phyloP scores from a whole-genome alignment of 257 asterid species.

The Solanum clarkiae region DNA sequence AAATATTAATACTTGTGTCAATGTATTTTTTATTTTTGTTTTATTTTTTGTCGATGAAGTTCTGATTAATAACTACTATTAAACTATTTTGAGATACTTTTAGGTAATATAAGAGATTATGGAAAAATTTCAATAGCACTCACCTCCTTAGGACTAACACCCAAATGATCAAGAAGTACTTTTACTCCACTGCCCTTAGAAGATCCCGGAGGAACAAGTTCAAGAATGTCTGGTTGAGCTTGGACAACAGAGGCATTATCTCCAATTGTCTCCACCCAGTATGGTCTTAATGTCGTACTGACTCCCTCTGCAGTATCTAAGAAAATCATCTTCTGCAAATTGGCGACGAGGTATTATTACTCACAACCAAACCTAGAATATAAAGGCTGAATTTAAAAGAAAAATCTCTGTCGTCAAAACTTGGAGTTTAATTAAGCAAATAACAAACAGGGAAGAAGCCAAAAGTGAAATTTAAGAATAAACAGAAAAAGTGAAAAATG shows the following conservation, averaged over 20 bases:
- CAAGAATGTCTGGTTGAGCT: slow-evolving; percentile 91
- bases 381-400: background rate
- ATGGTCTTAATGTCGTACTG: slow-evolving; percentile 58
- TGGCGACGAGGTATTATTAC: background rate
- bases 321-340: slow-evolving; percentile 73
- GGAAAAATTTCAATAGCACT: background rate
- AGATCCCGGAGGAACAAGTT: slow-evolving; percentile 82
- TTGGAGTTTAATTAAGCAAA: background rate
- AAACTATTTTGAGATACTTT: background rate
- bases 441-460: background rate
- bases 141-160: slow-evolving; percentile 85
- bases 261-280: slow-evolving; percentile 70
- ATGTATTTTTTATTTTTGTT: background rate
- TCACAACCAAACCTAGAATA: background rate
- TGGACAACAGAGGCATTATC: slow-evolving; percentile 88
- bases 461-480: background rate
- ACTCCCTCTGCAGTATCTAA: slow-evolving; percentile 83
- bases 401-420: background rate
- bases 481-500: background rate
- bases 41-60: background rate
- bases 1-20: background rate
- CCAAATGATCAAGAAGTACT: slow-evolving; percentile 84
- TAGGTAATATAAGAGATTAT: background rate
- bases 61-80: background rate
- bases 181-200: slow-evolving; percentile 85